Evolutionary conservation across 192 early-diverging fungal genomes (phyloP), one percentile per base, ranked within the genome.

Genomic region (Umbelopsis ramanniana): DNA sequence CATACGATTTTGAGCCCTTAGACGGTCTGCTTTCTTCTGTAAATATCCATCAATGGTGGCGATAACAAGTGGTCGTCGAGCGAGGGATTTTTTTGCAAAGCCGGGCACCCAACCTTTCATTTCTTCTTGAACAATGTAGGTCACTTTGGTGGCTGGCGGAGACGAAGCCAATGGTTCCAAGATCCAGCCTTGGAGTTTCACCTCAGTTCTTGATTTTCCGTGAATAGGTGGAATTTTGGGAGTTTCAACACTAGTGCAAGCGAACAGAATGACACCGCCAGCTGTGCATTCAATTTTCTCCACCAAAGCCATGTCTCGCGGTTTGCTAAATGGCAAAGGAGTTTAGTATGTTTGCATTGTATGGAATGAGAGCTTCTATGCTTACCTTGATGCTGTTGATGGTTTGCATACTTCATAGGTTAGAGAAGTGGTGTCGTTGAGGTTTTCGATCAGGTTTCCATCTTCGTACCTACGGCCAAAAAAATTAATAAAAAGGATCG

Each of bases 151-250:
- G 29, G 82, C 73, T 12, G 77, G 83, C 1, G 83, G 82, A 46
- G 81, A 74, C 12, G 73, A 73, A 37, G 78, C 71, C 11, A 86
- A 19, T 22, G 87, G 87, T 52, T 88, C 82, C 23, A 88, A 70
- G 46, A 88, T 81, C 87, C 87, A 88, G 22, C 87, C 87, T 68
- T 83, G 83, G 15, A 88, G 72, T 75, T 81, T 81, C 37, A 85
- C 79, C 15, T 81, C 66, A 9, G 82, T 78, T 57, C 87, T 76
- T 38, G 81, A 79, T 73, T 80, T 81, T 47, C 84, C 84, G 22
- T 74, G 71, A 26, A 88, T 83, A 14, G 72, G 76, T 8, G 87
- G 87, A 69, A 88, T 78, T 68, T 85, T 77, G 40, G 75, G 76
- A 12, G 85, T 85, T 17, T 88, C 81, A 26, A 86, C 79, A 45